phyloP scores from a whole-genome alignment of 306 rosid genomes.

The Vigna angularis region DNA sequence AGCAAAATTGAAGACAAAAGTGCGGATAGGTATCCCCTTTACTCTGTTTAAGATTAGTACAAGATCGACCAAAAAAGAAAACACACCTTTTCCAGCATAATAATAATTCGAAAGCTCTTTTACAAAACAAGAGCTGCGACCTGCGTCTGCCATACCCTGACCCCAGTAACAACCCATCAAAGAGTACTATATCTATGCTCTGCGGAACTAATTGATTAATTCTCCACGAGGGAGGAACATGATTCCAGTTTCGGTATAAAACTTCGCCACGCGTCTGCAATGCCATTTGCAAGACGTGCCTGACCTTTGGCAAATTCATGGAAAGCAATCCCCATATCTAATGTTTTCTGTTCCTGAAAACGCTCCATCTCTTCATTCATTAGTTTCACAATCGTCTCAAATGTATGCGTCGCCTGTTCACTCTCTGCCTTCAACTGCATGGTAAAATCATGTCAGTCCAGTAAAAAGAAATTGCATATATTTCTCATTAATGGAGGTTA shows the following conservation, averaged over 20 bases:
- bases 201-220: constrained; percentile 33
- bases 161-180: constrained; percentile 31
- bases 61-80: constrained; percentile 43
- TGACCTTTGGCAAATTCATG: constrained; percentile 98
- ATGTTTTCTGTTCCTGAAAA: constrained; percentile 93
- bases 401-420: constrained; percentile 86
- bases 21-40: constrained; percentile 13
- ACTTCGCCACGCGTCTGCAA: constrained; percentile 96
- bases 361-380: constrained; percentile 90
- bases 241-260: constrained; percentile 94
- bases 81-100: constrained; percentile 45
- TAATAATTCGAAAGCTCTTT: constrained; percentile 47
- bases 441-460: constrained; percentile 47
- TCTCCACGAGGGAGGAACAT: constrained; percentile 56
- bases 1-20: constrained; percentile 7
- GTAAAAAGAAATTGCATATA: constrained; percentile 32
- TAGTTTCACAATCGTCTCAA: constrained; percentile 75
- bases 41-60: constrained; percentile 60
- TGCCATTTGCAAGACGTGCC: constrained; percentile 83
- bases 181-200: constrained; percentile 37
- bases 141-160: constrained; percentile 39
- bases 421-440: constrained; percentile 93
- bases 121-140: constrained; percentile 52
- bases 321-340: constrained; percentile 90
- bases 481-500: background rate